Conservation (phyloP, 2,329 filamentous ascomycete genomes). For the Clarireedia sp. region DNA sequence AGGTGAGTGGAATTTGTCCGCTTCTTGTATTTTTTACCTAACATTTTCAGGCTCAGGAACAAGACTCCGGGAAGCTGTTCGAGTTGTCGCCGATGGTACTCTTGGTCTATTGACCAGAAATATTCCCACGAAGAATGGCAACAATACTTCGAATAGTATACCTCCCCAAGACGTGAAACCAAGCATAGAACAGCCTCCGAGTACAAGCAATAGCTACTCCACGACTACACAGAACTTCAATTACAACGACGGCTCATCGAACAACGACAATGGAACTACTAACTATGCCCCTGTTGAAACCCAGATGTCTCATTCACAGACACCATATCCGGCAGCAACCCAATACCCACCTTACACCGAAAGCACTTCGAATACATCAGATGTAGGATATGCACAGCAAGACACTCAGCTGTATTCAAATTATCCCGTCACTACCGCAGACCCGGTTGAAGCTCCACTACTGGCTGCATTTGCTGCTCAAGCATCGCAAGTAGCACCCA, state of each 20-base stretch:
- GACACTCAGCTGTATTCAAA: constrained; percentile 10
- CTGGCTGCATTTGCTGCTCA: constrained; percentile 23
- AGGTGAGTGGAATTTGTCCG: constrained; percentile 40
- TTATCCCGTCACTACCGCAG: constrained; percentile 5
- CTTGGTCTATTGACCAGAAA: constrained; percentile 38
- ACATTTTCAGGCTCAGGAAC: constrained; percentile 36
- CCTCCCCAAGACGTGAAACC: constrained; percentile 9
- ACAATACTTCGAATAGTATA: constrained; percentile 5
- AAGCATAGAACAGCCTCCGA: constrained; percentile 3
- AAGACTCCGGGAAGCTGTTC: constrained; percentile 40
- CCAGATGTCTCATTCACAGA: constrained; percentile 22
- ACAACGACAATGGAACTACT: constrained; percentile 10
- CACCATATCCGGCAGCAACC: constrained; percentile 27
- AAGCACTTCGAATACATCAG: constrained; percentile 11
- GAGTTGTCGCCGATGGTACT: constrained; percentile 40
- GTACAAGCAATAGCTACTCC: constrained; percentile 2
- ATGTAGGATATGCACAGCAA: constrained; percentile 19
- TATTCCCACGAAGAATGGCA: constrained; percentile 34
- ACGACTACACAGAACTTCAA: constrained; percentile 7
- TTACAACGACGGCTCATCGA: constrained; percentile 11
- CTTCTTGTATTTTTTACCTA: constrained; percentile 5
- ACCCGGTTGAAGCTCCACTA: constrained; percentile 22
- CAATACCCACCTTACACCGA: constrained; percentile 26
- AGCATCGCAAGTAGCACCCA: constrained; percentile 29
- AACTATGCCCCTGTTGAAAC: constrained; percentile 15